A percentile compares a stretch with the other conserved stretches of the same genome.
These are phyloP conservation scores for Paraphaeosphaeria minitans DNA, from an alignment of 2,329 filamentous ascomycete species.

Conservation along the genomic window DNA sequence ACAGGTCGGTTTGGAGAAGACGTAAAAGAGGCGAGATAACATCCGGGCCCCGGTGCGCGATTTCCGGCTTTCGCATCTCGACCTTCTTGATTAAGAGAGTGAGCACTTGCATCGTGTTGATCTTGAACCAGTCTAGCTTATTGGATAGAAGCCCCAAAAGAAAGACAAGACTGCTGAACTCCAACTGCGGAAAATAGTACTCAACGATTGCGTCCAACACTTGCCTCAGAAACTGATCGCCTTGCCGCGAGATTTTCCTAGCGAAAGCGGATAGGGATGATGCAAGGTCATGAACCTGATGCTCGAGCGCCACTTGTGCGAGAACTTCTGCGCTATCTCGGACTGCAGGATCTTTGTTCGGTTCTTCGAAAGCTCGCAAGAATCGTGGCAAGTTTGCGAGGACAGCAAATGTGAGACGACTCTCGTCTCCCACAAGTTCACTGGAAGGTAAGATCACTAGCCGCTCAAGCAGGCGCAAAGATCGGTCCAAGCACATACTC, in stretches of 20 bases:
- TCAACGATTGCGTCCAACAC: slow-evolving; percentile 75
- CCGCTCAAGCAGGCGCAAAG: slow-evolving; percentile 76
- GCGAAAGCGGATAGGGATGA: slow-evolving; percentile 73
- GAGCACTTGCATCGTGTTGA: slow-evolving; percentile 90
- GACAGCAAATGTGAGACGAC: slow-evolving; percentile 81
- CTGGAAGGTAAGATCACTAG: slow-evolving; percentile 80
- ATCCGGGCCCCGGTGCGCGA: slow-evolving; percentile 89
- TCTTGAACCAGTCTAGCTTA: slow-evolving; percentile 83
- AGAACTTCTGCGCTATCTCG: slow-evolving; percentile 71
- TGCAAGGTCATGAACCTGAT: slow-evolving; percentile 71
- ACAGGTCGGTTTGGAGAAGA: slow-evolving; percentile 89
- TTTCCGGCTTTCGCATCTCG: slow-evolving; percentile 89
- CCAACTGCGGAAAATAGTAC: slow-evolving; percentile 79
- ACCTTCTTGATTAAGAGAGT: slow-evolving; percentile 84
- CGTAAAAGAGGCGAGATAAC: slow-evolving; percentile 90
- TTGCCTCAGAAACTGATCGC: slow-evolving; percentile 76
- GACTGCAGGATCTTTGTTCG: slow-evolving; percentile 53
- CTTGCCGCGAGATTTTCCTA: slow-evolving; percentile 67
- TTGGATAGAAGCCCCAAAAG: slow-evolving; percentile 92
- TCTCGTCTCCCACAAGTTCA: slow-evolving; percentile 79
- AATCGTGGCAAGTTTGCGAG: slow-evolving; percentile 91
- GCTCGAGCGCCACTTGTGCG: slow-evolving; percentile 72
- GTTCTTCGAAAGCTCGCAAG: slow-evolving; percentile 75
- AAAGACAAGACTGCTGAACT: slow-evolving; percentile 86
- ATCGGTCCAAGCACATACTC: slow-evolving; percentile 77